A percentile compares a stretch with the other conserved stretches of the same genome.
These are phyloP conservation scores for Colletotrichum gigasporum DNA, from an alignment of 2,329 filamentous ascomycete genomes.

Conservation along the genomic window DNA sequence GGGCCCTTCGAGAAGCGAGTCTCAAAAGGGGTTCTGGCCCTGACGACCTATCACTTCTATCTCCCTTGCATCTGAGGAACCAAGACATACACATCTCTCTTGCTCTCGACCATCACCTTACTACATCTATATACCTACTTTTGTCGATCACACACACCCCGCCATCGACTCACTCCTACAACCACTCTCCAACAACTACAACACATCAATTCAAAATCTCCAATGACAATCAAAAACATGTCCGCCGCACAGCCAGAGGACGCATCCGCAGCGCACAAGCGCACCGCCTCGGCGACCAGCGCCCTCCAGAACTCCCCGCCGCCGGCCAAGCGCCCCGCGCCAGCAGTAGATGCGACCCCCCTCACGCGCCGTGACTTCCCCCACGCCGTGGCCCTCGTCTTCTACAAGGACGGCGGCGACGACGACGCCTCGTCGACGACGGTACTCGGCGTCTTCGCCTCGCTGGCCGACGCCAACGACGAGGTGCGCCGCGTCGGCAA, in stretches of 20 bases:
- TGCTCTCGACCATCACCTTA: neutral
- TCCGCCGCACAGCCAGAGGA: constrained; percentile 2
- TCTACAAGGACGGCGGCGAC: constrained; percentile 40
- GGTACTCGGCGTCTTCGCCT: constrained; percentile 43
- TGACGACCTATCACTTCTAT: neutral
- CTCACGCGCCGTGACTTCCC: constrained; percentile 24
- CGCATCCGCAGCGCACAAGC: constrained; percentile 21
- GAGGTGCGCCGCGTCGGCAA: constrained; percentile 41
- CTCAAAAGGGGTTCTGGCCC: no score
- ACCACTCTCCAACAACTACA: neutral
- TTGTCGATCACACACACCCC: neutral
- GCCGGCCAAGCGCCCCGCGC: constrained; percentile 55
- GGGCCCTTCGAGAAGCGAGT: neutral
- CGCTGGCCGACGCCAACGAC: constrained; percentile 46
- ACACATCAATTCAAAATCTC: neutral
- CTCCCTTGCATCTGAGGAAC: neutral
- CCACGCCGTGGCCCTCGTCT: constrained; percentile 42
- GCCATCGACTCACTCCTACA: neutral
- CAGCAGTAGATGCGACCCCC: neutral
- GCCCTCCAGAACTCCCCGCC: constrained; percentile 47
- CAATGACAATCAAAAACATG: constrained; percentile 25
- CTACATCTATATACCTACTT: neutral
- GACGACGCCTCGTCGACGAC: constrained; percentile 31
- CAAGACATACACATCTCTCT: neutral
- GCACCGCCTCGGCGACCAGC: constrained; percentile 25